Conservation (phyloP, 768 basidiomycete genomes). For the Naganishia randhawae region DNA sequence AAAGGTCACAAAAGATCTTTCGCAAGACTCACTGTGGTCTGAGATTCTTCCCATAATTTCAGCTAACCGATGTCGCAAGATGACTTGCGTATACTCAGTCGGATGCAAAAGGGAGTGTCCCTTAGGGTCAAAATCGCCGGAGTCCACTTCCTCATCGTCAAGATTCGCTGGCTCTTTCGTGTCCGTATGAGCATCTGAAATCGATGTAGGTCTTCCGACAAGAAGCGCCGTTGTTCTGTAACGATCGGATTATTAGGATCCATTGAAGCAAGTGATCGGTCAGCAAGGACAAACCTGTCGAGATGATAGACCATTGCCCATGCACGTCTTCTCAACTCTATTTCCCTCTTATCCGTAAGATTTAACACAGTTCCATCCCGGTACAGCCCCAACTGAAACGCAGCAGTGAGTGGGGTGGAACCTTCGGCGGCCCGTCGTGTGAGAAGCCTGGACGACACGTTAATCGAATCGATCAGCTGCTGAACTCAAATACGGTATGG, state of each 20-base stretch:
- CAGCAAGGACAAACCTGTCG: slow-evolving; percentile 37
- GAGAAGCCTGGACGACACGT: slow-evolving; percentile 41
- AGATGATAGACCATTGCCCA: slow-evolving; percentile 51
- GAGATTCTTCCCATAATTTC: slow-evolving; percentile 51
- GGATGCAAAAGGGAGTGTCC: slow-evolving; percentile 49
- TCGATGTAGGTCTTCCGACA: slow-evolving; percentile 50
- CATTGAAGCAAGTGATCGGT: neutral
- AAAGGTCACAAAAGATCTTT: too few species aligned
- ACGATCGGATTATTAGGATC: neutral
- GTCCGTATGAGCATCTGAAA: slow-evolving; percentile 51
- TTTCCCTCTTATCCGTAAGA: slow-evolving; percentile 48
- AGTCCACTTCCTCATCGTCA: slow-evolving; percentile 50
- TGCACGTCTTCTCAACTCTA: slow-evolving; percentile 49
- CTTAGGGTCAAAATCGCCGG: slow-evolving; percentile 46
- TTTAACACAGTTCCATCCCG: slow-evolving; percentile 50
- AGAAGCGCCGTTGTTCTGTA: slow-evolving; percentile 48
- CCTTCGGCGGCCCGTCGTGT: slow-evolving; percentile 51
- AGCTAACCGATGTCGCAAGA: slow-evolving; percentile 49
- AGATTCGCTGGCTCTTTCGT: slow-evolving; percentile 49
- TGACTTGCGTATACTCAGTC: slow-evolving; percentile 50
- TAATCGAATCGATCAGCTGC: neutral
- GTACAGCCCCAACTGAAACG: slow-evolving; percentile 51
- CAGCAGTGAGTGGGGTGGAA: slow-evolving; percentile 51
- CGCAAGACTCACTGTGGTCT: slow-evolving; percentile 41
- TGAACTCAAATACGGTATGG: neutral